Evolutionary conservation across 2,329 filamentous ascomycete species (phyloP).

Genomic region (Epichloe sibirici): DNA sequence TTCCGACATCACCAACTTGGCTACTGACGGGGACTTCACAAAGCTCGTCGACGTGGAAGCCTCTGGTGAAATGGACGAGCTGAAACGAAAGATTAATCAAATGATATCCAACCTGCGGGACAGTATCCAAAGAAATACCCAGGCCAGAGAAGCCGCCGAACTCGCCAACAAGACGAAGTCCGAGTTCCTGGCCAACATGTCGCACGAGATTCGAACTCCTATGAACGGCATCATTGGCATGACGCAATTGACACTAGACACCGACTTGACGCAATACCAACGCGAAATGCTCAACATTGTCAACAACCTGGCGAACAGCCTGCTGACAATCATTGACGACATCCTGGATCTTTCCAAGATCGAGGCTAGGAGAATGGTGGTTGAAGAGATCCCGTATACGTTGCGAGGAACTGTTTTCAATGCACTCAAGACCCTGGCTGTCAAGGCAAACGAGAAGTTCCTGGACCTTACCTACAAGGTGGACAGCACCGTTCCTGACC

Average conservation of each 20-base stretch:
- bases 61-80: constrained; percentile 96
- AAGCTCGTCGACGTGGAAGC: constrained; percentile 95
- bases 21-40: constrained; percentile 93
- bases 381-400: constrained; percentile 95
- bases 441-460: constrained; percentile 93
- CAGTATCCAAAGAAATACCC: constrained; percentile 92
- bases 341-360: constrained; percentile 68
- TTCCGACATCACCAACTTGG: constrained; percentile 95
- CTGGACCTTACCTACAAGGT: constrained; percentile 88
- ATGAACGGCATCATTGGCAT: constrained; percentile 98
- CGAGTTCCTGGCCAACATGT: constrained; percentile 98
- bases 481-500: constrained; percentile 85
- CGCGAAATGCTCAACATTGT: constrained; percentile 98
- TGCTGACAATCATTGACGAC: constrained; percentile 92
- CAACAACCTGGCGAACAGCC: constrained; percentile 88
- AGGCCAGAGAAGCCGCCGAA: constrained; percentile 89
- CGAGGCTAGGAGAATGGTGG: constrained; percentile 94
- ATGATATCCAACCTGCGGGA: constrained; percentile 96
- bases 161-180: constrained; percentile 97
- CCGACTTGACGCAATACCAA: constrained; percentile 86
- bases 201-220: constrained; percentile 91
- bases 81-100: constrained; percentile 98
- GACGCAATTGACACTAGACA: constrained; percentile 93
- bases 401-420: constrained; percentile 93
- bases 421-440: constrained; percentile 89